Evolutionary conservation across 495 filamentous ascomycete genomes (phyloP), one percentile per base, ranked within the genome.

Genomic region (Penicillium riverlandense): DNA sequence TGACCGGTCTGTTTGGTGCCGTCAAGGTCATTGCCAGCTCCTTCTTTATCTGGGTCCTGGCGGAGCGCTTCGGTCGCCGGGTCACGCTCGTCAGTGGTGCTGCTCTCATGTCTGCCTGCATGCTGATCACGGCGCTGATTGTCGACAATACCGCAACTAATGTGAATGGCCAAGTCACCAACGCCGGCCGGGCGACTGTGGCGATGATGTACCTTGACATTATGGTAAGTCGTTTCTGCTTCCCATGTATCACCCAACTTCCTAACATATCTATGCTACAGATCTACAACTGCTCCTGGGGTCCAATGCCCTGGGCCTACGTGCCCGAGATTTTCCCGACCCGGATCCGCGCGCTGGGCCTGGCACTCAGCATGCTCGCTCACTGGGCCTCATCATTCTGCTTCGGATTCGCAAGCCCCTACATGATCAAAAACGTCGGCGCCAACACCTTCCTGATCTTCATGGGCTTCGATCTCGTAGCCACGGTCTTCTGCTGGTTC

Each of bases 1-100:
- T 67, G 30, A 66, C 59, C 31, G 61, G 65, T 30, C 58, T 74
- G 35, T 71, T 70, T 38, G 61, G 62, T 37, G 57, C 66, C 9
- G 56, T 65, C 39, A 70, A 71, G 40, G 62, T 67, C 31, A 53
- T 68, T 31, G 62, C 59, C 0, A 58, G 64, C 38, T 49, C 59
- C 10, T 66, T 61, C 48, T 66, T 65, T 40, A 53, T 69, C n/a
- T 52, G 60, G 8, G 60, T 64, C 45, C 53, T 72, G 8, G 55
- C 65, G 6, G 67, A 70, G 41, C 54, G 62, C 14, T 51, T 70
- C 31, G 55, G 60, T 37, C 65, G 68, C 29, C 62, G 67, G 2
- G 43, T 55, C 10, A 58, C 61, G 0, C 54, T 72, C 8, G 52
- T 65, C 11, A 45, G 51, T 22, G 67, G 68, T 16, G 53, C 64